Evolutionary conservation across 495 filamentous ascomycete species (phyloP).

Genomic region (Daldinia childiae): DNA sequence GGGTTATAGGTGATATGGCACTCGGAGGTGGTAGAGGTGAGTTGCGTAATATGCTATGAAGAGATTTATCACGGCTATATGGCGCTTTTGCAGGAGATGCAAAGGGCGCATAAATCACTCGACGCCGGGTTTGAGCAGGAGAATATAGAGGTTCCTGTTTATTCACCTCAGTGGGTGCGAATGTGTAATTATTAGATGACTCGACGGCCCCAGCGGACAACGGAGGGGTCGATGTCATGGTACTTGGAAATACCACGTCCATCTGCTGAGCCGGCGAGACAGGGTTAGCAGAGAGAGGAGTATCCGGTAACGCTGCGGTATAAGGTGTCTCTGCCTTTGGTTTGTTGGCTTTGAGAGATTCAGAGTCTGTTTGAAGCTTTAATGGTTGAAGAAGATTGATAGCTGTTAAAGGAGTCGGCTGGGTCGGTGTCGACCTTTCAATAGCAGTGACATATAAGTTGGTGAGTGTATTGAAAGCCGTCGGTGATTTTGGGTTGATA

Average conservation of each 20-base stretch:
- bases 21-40: slow-evolving; percentile 67
- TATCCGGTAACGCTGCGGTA: slow-evolving; percentile 55
- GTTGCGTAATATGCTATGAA: slow-evolving; percentile 81
- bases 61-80: slow-evolving; percentile 71
- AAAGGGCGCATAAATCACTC: slow-evolving; percentile 36
- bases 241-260: slow-evolving; percentile 54
- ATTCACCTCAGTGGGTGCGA: slow-evolving; percentile 43
- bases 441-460: slow-evolving; percentile 79
- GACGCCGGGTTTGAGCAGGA: slow-evolving; percentile 38
- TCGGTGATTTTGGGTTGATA: slow-evolving; percentile 74
- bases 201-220: slow-evolving; percentile 58
- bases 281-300: slow-evolving; percentile 56
- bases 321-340: slow-evolving; percentile 53
- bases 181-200: slow-evolving; percentile 52
- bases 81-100: slow-evolving; percentile 50
- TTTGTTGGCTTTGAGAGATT: slow-evolving; percentile 36
- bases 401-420: slow-evolving; percentile 52
- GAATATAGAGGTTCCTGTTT: slow-evolving; percentile 28
- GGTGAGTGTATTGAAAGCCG: slow-evolving; percentile 81
- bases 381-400: slow-evolving; percentile 56
- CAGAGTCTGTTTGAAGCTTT: slow-evolving; percentile 56
- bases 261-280: slow-evolving; percentile 52
- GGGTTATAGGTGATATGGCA: slow-evolving; percentile 56
- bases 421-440: slow-evolving; percentile 68
- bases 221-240: slow-evolving; percentile 61